Base-by-base conservation (phyloP, 2,329 filamentous ascomycete species). In the Fusarium denticulatum region DNA sequence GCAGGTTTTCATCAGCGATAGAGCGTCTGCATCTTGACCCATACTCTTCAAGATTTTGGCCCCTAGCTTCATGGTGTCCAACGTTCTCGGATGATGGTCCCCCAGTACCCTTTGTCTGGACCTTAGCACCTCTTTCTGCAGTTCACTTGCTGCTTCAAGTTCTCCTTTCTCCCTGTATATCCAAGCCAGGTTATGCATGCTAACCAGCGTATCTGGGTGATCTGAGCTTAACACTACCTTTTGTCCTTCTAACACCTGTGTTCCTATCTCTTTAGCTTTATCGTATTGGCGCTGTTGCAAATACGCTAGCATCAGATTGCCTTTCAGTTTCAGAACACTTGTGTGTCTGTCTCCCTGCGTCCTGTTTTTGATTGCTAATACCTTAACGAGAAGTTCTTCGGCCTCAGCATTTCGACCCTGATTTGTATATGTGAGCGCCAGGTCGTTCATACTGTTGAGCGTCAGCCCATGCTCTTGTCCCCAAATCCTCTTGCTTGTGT, bases 191-290 rank as follows among this genome's bases (percentile, higher is more conserved):
- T 3, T 6, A 11, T n/a, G 0, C 26, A 47, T 47, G 4, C 1
- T 4, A 4, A 4, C 0, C 1, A 47, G 10, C 0, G 26, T 47
- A 8, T n/a, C 0, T 16, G 20, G 46, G 14, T 49, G 7, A 4
- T 49, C 28, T n/a, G 7, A 0, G 5, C 46, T 28, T 6, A 13
- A 7, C 7, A 13, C 1, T 4, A 12, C 30, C 10, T 16, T 30
- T 2, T 2, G 2, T n/a, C 6, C 26, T 10, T 30, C 46, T 16
- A 49, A 0, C 14, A 18, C 22, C 16, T 30, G 13, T 13, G 7
- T n/a, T n/a, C 0, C 20, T 1, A 49, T 1, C 5, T 18, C 15
- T 30, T 16, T 14, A 4, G 20, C 46, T 20, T 49, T 45, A 0
- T 26, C 24, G 13, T 45, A 6, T 26, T 45, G 7, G 0, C 5